A percentile compares a stretch with the other conserved stretches of the same genome.
phyloP scores from a whole-genome alignment of 2,329 filamentous ascomycete genomes.

The Verticillium isaacii region DNA sequence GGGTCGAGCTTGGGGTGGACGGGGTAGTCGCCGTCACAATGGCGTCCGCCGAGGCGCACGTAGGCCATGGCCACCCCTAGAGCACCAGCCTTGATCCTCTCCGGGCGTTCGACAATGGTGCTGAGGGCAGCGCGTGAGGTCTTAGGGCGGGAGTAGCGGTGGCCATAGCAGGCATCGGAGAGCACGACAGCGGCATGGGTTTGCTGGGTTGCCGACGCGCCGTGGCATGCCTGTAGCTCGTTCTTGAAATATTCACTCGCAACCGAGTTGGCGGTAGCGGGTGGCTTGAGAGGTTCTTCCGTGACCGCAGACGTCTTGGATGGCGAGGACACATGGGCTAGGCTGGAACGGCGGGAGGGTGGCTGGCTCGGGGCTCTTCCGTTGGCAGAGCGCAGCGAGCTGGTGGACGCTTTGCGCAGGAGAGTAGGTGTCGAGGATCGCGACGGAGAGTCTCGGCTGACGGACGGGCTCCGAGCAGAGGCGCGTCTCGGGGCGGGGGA shows the following conservation, averaged over 20 bases:
- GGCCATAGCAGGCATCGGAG: slow-evolving; percentile 92
- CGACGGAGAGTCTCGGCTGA: slow-evolving; percentile 37
- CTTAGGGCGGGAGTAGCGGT: slow-evolving; percentile 81
- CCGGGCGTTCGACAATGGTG: slow-evolving; percentile 89
- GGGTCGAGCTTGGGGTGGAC: slow-evolving; percentile 59
- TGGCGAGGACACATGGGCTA: slow-evolving; percentile 39
- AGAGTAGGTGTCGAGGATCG: slow-evolving; percentile 40
- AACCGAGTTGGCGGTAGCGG: slow-evolving; percentile 48
- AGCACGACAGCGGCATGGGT: slow-evolving; percentile 75
- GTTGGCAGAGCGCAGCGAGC: slow-evolving; percentile 48
- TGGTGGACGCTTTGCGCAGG: slow-evolving; percentile 52
- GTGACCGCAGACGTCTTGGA: slow-evolving; percentile 27
- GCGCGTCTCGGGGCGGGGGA: slow-evolving; percentile 31
- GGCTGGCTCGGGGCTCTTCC: slow-evolving; percentile 28
- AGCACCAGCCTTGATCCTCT: slow-evolving; percentile 79
- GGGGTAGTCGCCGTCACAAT: slow-evolving; percentile 65
- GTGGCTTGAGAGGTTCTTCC: slow-evolving; percentile 30
- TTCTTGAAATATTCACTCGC: slow-evolving; percentile 65
- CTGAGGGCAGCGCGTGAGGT: slow-evolving; percentile 66
- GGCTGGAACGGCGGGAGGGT: slow-evolving; percentile 44
- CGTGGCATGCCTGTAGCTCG: slow-evolving; percentile 63
- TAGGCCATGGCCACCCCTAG: slow-evolving; percentile 84
- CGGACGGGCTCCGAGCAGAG: slow-evolving; percentile 37
- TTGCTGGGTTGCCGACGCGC: slow-evolving; percentile 29
- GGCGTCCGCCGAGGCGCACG: slow-evolving; percentile 78